phyloP scores from a whole-genome alignment of 2,329 filamentous ascomycete species.

The Alternaria arborescens region DNA sequence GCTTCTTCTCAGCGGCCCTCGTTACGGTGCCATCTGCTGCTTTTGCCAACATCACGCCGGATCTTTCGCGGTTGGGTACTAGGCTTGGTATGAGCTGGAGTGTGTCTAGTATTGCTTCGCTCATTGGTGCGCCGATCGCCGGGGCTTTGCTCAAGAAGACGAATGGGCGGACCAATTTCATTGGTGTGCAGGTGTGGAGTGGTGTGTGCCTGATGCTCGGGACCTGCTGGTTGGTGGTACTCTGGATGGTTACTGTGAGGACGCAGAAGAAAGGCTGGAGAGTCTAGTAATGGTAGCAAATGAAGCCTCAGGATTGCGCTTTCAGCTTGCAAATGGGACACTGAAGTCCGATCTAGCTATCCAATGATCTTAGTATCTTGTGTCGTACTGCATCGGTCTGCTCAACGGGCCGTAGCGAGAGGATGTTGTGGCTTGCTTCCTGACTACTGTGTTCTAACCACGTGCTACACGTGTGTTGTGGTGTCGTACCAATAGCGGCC shows the following conservation, averaged over 20 bases:
- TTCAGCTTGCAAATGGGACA: background rate
- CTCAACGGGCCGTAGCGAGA: background rate
- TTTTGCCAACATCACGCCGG: conserved; percentile 49
- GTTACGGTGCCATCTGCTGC: conserved; percentile 49
- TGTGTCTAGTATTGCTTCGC: conserved; percentile 45
- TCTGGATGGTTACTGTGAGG: conserved; percentile 38
- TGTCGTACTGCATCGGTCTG: background rate
- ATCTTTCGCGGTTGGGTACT: conserved; percentile 47
- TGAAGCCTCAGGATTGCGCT: background rate
- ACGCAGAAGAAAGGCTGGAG: conserved; percentile 42
- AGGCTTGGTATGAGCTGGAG: conserved; percentile 51
- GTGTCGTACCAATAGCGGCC: background rate
- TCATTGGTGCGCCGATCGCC: conserved; percentile 50
- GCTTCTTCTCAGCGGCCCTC: conserved; percentile 49
- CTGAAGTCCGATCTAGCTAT: background rate
- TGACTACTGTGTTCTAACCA: background rate
- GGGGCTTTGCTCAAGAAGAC: conserved; percentile 40
- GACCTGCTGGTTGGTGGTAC: conserved; percentile 32
- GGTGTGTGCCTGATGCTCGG: conserved; percentile 46
- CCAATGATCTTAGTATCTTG: background rate
- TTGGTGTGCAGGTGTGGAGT: conserved; percentile 49
- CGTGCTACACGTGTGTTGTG: background rate
- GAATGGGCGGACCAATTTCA: conserved; percentile 36
- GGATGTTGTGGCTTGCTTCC: background rate
- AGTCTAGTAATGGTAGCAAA: conserved; percentile 22